Evolutionary conservation across 352 stramenopile genomes (phyloP), one percentile per base, ranked within the genome.

Genomic region (Globisporangium yorkense): DNA sequence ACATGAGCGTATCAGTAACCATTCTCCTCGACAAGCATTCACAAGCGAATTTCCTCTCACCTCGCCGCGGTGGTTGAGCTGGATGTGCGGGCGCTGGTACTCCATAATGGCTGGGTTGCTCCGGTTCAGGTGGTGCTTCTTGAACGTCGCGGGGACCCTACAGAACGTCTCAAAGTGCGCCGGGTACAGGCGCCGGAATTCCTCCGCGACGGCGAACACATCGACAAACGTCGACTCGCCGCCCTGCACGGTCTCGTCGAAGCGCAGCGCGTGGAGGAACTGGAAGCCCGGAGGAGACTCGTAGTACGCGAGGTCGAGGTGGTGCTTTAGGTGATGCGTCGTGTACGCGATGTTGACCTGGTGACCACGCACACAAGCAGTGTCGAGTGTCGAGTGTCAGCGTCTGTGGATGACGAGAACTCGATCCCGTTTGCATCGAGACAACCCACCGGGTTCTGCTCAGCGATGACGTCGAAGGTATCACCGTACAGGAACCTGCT

Each of bases 291-390:
- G 96, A n/a, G 92, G 90, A 5, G 89, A 98, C 74, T 99, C 96
- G 70, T 98, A 99, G 73, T 98, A 99, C 6, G 89, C 86, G 57
- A 99, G 73, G 68, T 99, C 96, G 68, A 98, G 75, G 71, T 99
- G 96, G 52, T 90, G 93, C 63, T 93, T 90, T 33, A 99, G 67
- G 27, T 80, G 78, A 39, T 87, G 63, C 9, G 80, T 90, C 40
- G 94, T 98, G 71, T 98, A 98, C 20, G 96, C 96, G 46, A 98
- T 96, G 67, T 99, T 99, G 12, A 98, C 77, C 85, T 94, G 46
- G 10, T 12, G 44, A 29, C 2, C 3, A 44, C 13, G 18, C 12
- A 12, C 39, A 55, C 24, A 52, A 13, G 24, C 24, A 27, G 24
- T 27, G 24, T 27, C 4, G 39, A 27, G 24, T 27, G 24, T 27